phyloP scores from a whole-genome alignment of 768 basidiomycete genomes.

The Holtermannia corniformis region DNA sequence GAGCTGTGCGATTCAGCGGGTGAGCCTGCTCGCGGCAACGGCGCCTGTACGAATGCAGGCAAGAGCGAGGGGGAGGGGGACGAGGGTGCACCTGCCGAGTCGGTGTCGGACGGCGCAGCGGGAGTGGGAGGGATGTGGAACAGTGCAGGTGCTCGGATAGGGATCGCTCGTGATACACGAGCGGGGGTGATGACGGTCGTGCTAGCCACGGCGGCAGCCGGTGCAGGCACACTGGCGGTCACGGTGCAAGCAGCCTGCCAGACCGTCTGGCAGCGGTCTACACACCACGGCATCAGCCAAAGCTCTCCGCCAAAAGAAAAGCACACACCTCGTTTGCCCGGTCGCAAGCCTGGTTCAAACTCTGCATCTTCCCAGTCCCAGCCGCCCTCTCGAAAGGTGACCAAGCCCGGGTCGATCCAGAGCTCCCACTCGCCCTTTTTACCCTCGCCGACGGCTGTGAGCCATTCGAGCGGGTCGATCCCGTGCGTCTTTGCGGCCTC shows the following conservation, averaged over 20 bases:
- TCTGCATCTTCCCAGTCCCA: slow-evolving; percentile 40
- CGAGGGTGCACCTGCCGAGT: neutral
- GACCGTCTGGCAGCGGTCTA: slow-evolving; percentile 35
- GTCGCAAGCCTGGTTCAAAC: slow-evolving; percentile 29
- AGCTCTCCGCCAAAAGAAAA: neutral
- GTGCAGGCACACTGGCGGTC: slow-evolving; percentile 5
- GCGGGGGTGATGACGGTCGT: slow-evolving; percentile 12
- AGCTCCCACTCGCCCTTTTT: slow-evolving; percentile 38
- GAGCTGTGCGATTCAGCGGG: slow-evolving; percentile 4
- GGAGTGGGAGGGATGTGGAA: slow-evolving; percentile 37
- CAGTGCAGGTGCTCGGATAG: slow-evolving; percentile 35
- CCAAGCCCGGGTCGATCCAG: slow-evolving; percentile 42
- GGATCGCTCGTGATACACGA: slow-evolving; percentile 30
- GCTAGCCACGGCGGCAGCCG: slow-evolving; percentile 1
- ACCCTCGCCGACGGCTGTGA: slow-evolving; percentile 14
- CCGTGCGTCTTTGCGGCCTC: slow-evolving; percentile 18
- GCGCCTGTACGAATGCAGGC: slow-evolving; percentile 3
- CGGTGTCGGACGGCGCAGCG: slow-evolving; percentile 2
- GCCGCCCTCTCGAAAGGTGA: slow-evolving; percentile 37
- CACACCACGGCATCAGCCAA: neutral
- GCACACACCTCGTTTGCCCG: slow-evolving; percentile 20
- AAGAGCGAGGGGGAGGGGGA: slow-evolving; percentile 4
- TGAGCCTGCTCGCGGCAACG: neutral
- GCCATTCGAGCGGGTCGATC: slow-evolving; percentile 30
- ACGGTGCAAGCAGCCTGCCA: slow-evolving; percentile 29